Base-by-base conservation (phyloP, 345 rosid species). In the Camelina neglecta region DNA sequence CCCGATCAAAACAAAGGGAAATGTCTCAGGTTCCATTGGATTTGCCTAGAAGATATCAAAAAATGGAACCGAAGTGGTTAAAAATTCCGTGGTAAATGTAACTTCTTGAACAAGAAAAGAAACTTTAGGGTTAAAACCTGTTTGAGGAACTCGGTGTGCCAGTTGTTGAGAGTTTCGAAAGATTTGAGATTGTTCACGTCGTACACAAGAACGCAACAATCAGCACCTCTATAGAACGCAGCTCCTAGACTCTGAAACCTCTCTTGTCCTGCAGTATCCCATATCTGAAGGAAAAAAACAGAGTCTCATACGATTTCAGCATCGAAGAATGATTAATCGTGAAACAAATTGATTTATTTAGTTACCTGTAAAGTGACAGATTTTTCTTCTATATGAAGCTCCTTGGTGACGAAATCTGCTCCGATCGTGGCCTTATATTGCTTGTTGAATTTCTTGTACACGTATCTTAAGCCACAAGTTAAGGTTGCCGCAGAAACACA, bases 241-340 rank as follows among this genome's bases (percentile, higher is more conserved):
- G 96, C 69, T 6, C 96, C 95, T 11, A 90, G 85, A 75, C 97
- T 90, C 51, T 92, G 95, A 80, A 94, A 94, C 66, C 96, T 86
- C 72, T 94, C 98, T 73, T 94, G 97, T 62, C 98, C 98, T 5
- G 98, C 98, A 5, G 97, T 92, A 82, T 94, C 96, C 98, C 98
- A 94, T 61, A 94, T 85, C 97, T 94, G 62, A 6, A 35, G 7
- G 0, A 35, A 35, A 33, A 29, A 29, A 38, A 11, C 6, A 31
- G 35, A 62, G 58, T 69, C 24, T 59, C 59, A 29, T 23, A 38
- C 21, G 24, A 65, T 38, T 13, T 47, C 4, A 7, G 21, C 29
- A 44, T 73, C 1, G 0, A 11, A 66, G 42, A 13, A 60, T 57
- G 21, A 18, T 7, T 11, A n/a, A 51, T 45, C 47, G 18, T 65